These are phyloP conservation scores for Aureobasidium leucospermi DNA, from an alignment of 2,329 filamentous ascomycete genomes.

Conservation along the genomic window DNA sequence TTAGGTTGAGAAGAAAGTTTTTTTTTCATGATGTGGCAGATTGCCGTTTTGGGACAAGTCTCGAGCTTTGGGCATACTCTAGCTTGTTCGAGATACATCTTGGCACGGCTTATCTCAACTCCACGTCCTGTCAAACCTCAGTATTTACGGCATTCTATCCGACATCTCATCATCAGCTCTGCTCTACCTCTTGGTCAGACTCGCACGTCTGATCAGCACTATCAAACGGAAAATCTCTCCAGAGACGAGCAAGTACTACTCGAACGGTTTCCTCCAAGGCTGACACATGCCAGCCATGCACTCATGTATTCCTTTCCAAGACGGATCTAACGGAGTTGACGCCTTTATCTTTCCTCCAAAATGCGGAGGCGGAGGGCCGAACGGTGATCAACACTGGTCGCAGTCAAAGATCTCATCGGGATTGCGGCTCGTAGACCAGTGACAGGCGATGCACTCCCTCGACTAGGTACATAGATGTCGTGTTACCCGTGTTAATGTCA, in stretches of 20 bases:
- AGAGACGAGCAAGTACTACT: too few relatives aligned
- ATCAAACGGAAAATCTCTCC: background rate
- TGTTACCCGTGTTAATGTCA: background rate
- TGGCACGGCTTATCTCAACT: background rate
- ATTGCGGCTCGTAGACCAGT: conserved; percentile 8
- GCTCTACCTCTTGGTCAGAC: too few relatives aligned
- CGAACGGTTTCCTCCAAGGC: background rate
- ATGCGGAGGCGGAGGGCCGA: conserved; percentile 14
- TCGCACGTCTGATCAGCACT: background rate
- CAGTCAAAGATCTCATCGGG: conserved; percentile 6
- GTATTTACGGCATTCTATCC: background rate
- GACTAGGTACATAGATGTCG: conserved; percentile 1
- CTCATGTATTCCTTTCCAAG: background rate
- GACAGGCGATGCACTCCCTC: background rate
- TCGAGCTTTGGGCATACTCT: background rate
- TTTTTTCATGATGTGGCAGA: background rate
- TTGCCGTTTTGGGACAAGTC: background rate
- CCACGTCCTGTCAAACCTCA: conserved; percentile 1
- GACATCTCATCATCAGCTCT: background rate
- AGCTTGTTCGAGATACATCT: background rate
- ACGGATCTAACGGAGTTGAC: background rate
- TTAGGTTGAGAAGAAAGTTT: background rate
- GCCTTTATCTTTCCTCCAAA: background rate
- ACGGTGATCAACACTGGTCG: background rate
- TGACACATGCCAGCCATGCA: background rate